Evolutionary conservation across 768 basidiomycete species (phyloP), one percentile per base, ranked within the genome.

Genomic region (Astraeus odoratus): DNA sequence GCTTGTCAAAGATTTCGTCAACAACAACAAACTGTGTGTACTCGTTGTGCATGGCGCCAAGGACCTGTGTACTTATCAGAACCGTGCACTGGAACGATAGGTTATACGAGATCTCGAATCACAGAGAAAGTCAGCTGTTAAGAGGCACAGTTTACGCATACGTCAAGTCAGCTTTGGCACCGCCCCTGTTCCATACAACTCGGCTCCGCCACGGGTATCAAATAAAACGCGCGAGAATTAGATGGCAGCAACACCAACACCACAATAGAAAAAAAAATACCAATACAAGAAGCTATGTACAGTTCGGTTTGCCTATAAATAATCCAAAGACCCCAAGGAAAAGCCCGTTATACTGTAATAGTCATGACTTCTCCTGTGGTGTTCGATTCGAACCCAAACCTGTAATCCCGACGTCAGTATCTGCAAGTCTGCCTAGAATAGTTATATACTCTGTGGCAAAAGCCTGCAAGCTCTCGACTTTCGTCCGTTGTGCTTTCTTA

Each of bases 381-480:
- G 1, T 4, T 25, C 10, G 41, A 7, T 5, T 0, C 19, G 8
- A 1, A 36, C 8, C n/a, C 38, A n/a, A 63, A 61, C 22, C 41
- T 19, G 22, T 18, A 19, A 34, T 3, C 2, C 23, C 12, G 34
- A 5, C 16, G 29, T 46, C 5, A 27, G n/a, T 8, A 12, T 3
- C 62, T 49, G 22, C 8, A 22, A 3, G 13, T 25, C n/a, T n/a
- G 4, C 4, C 22, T 7, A 15, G 2, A n/a, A 41, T 39, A 6
- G 13, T 10, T 25, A 29, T 22, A 47, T 45, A 65, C 61, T 39
- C 49, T 41, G 49, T 47, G 8, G 40, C 50, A 15, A 58, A 52
- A 22, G 46, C 27, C 6, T 1, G 0, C 16, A 65, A 13, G 3
- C 48, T 52, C 29, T 27, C 59, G 10, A 7, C 1, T 0, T 55